These are phyloP conservation scores for Colletotrichum truncatum DNA, from an alignment of 2,329 filamentous ascomycete genomes.

Conservation along the genomic window DNA sequence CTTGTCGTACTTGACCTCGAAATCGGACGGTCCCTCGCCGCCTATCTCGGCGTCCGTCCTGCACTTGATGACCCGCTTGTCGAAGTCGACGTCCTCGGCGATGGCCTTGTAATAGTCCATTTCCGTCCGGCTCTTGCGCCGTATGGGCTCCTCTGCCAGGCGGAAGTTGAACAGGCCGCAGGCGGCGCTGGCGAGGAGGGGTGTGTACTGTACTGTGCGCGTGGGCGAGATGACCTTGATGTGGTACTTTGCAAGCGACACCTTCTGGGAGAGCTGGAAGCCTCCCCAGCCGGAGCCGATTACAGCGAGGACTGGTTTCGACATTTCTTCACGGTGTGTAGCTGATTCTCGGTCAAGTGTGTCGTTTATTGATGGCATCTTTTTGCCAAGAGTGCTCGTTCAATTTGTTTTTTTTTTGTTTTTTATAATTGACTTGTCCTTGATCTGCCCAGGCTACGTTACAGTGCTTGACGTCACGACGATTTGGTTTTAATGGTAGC, in stretches of 20 bases:
- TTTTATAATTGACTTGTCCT: too few relatives aligned
- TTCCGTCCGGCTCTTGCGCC: constrained; percentile 94
- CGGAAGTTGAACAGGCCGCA: constrained; percentile 98
- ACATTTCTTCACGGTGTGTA: too few relatives aligned
- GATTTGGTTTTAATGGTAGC: neutral
- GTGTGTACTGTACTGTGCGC: constrained; percentile 99
- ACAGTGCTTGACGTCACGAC: constrained; percentile 16
- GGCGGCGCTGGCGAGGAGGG: constrained; percentile 94
- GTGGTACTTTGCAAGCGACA: constrained; percentile 98
- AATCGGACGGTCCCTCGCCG: constrained; percentile 75
- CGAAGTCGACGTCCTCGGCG: constrained; percentile 92
- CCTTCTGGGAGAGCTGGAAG: constrained; percentile 56
- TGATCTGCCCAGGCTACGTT: too few relatives aligned
- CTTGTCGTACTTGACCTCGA: constrained; percentile 97
- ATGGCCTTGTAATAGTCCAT: constrained; percentile 98
- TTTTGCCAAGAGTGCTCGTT: too few relatives aligned
- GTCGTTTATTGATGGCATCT: too few relatives aligned
- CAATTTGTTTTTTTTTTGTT: neutral
- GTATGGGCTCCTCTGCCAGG: constrained; percentile 99
- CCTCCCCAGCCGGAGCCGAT: constrained; percentile 89
- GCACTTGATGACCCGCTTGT: constrained; percentile 87
- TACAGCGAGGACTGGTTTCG: constrained; percentile 19
- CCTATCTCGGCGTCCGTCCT: constrained; percentile 93
- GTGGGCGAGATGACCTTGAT: constrained; percentile 96
- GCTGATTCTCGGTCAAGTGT: too few relatives aligned